A percentile compares a stretch with the other conserved stretches of the same genome.
phyloP scores from a whole-genome alignment of 345 rosid species.

The Aquilaria sinensis region DNA sequence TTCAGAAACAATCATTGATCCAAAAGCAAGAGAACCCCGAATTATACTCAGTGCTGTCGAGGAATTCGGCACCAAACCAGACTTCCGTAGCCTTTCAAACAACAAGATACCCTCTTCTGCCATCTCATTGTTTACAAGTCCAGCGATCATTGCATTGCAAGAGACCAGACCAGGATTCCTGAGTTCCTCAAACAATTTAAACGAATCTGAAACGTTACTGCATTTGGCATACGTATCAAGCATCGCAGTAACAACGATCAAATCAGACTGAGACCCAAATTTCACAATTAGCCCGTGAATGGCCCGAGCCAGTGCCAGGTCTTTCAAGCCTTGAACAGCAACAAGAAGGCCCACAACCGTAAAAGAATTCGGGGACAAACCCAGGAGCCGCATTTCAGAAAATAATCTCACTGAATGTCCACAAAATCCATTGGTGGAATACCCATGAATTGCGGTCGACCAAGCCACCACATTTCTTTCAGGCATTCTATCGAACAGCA shows the following conservation, averaged over 20 bases:
- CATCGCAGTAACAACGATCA: conserved; percentile 31
- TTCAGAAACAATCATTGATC: conserved; percentile 19
- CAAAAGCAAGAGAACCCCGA: conserved; percentile 25
- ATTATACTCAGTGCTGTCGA: conserved; percentile 23
- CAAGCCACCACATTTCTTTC: conserved; percentile 27
- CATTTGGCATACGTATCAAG: conserved; percentile 34
- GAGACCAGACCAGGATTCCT: conserved; percentile 28
- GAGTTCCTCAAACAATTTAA: conserved; percentile 24
- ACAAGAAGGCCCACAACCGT: conserved; percentile 37
- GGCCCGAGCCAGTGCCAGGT: conserved; percentile 17
- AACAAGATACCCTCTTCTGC: conserved; percentile 21
- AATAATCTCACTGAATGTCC: conserved; percentile 21
- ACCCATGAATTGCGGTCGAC: conserved; percentile 41
- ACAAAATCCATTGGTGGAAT: conserved; percentile 26
- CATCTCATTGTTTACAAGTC: conserved; percentile 24
- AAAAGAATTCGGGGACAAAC: conserved; percentile 38
- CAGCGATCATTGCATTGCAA: conserved; percentile 31
- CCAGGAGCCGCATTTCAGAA: conserved; percentile 26
- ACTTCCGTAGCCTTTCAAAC: conserved; percentile 23
- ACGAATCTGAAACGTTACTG: conserved; percentile 20
- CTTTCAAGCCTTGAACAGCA: conserved; percentile 13
- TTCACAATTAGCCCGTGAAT: conserved; percentile 31
- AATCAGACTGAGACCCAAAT: conserved; percentile 23
- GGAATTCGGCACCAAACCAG: conserved; percentile 25
- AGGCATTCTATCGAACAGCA: conserved; percentile 33